phyloP scores from a whole-genome alignment of 164 flowering plant genomes.

The Euptelea pleiosperma region DNA sequence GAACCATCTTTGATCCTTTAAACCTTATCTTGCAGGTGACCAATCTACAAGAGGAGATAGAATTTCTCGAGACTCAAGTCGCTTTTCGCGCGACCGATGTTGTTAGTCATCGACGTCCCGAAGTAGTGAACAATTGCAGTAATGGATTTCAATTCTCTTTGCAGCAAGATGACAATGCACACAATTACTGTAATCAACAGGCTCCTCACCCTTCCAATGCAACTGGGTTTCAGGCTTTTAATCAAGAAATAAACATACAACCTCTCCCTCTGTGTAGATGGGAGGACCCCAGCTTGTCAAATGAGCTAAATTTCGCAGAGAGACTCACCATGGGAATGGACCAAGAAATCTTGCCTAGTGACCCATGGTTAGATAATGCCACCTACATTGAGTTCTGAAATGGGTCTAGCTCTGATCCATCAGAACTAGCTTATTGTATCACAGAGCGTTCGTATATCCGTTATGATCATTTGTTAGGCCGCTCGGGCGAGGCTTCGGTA shows the following conservation, averaged over 20 bases:
- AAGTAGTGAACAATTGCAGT: constrained; percentile 2
- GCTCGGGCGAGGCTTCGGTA: too few relatives aligned
- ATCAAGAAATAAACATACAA: constrained; percentile 15
- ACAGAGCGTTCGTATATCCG: too few relatives aligned
- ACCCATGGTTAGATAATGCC: constrained; percentile 4
- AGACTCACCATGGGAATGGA: constrained; percentile 13
- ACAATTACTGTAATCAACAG: constrained; percentile 12
- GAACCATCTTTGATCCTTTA: too few relatives aligned
- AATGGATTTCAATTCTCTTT: constrained; percentile 10
- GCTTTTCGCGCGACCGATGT: constrained; percentile 11
- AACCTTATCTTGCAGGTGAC: constrained; percentile 52
- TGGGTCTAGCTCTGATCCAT: background rate
- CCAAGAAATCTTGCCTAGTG: constrained; percentile 17
- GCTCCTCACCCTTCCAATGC: constrained; percentile 6
- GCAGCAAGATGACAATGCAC: constrained; percentile 19
- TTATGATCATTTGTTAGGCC: too few relatives aligned
- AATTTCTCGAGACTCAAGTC: constrained; percentile 39
- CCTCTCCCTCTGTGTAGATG: constrained; percentile 11
- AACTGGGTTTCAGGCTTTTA: constrained; percentile 9
- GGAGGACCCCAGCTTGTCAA: constrained; percentile 15
- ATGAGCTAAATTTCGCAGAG: constrained; percentile 10
- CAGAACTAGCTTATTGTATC: too few relatives aligned
- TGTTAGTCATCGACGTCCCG: constrained; percentile 11
- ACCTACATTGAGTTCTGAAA: constrained; percentile 1
- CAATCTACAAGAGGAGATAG: constrained; percentile 57